Conservation (phyloP, 495 filamentous ascomycete species). For the Extremus antarcticus region DNA sequence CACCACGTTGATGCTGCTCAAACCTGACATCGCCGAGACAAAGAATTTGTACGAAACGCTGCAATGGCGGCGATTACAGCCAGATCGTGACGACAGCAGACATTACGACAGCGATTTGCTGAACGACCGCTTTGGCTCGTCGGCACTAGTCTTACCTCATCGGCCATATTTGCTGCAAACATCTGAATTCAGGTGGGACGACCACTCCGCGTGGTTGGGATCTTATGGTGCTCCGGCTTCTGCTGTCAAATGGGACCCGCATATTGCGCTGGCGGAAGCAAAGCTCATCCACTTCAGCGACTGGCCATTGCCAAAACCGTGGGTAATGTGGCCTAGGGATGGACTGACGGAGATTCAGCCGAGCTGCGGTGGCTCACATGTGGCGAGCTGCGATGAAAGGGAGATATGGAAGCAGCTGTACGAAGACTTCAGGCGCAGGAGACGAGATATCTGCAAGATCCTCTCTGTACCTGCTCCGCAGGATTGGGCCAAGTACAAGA, state of each 20-base stretch:
- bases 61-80: conserved; percentile 15
- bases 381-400: conserved; percentile 47
- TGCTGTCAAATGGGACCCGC: conserved; percentile 55
- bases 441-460: conserved; percentile 39
- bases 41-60: conserved; percentile 18
- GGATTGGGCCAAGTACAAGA: conserved; percentile 15
- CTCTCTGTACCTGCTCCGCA: conserved; percentile 30
- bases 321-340: conserved; percentile 51
- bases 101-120: conserved; percentile 47
- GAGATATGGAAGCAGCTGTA: conserved; percentile 64
- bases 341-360: conserved; percentile 48
- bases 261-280: conserved; percentile 49
- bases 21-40: conserved; percentile 22
- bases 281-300: conserved; percentile 76
- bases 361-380: conserved; percentile 40
- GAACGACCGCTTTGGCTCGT: conserved; percentile 56
- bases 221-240: conserved; percentile 29
- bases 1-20: conserved; percentile 26
- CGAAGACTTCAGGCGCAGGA: conserved; percentile 50
- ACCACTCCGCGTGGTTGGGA: conserved; percentile 54
- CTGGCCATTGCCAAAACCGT: conserved; percentile 72
- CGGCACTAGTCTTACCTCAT: conserved; percentile 64
- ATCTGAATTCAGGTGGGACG: conserved; percentile 53
- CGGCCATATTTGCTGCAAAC: conserved; percentile 58
- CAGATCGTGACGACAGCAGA: conserved; percentile 5